Evolutionary conservation across 495 filamentous ascomycete species (phyloP), one percentile per base, ranked within the genome.

Genomic region (Penicillium roqueforti): DNA sequence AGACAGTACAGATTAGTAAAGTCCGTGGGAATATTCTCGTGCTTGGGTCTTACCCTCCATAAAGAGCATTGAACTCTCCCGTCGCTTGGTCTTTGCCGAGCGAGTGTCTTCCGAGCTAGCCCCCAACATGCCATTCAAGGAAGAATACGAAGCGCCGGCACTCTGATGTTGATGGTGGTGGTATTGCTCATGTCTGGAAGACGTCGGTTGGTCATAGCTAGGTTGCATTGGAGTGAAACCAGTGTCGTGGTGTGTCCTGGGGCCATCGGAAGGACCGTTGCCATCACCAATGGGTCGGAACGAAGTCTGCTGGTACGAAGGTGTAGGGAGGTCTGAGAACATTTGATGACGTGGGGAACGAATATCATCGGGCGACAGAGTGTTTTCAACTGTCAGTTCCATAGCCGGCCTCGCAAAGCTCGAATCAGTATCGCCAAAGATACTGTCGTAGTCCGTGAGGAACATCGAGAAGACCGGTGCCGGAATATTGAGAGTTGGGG

Each of bases 401-500:
- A 70, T 49, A 11, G 60, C 5, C 10, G 73, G 41, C 4, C 50
- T 25, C 19, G 38, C 49, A 7, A 56, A 59, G 11, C 47, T 43
- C 1, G 14, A 29, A 22, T 52, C 54, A 4, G 68, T 51, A 48
- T 85, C 79, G 29, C 86, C 87, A 68, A 97, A 98, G 41, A 98
- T 92, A 36, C 78, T 78, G 58, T 88, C 79, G 62, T 88, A 96
- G 59, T 97, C 91, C 47, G 92, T 91, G 31, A 98, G 80, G 70
- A 98, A 93, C 71, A 91, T 78, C 2, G 91, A 91, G 61, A 98
- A 95, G 6, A 98, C 87, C 14, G 95, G 92, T 1, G 91, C 90
- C 0, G 95, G 92, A 37, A 98, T 97, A 70, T 97, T 97, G 29
- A 97, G 80, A 1, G 95, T 97, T 2, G 93, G 93, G n/a, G 95